phyloP scores from a whole-genome alignment of 176 grass and related monocot genomes.

The Bromus sterilis region DNA sequence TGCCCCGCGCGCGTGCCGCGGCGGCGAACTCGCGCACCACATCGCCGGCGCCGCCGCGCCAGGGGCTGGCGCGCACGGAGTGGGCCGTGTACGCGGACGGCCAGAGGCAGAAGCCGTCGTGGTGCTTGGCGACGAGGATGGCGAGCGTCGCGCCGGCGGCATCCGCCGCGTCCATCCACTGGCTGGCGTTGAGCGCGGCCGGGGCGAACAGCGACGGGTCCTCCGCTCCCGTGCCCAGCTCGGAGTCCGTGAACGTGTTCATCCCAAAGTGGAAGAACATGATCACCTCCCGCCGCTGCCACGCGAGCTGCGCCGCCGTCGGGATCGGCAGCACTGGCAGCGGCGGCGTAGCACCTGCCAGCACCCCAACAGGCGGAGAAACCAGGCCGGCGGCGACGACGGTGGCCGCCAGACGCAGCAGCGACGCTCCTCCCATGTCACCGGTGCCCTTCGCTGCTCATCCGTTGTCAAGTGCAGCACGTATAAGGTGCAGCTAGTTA shows the following conservation, averaged over 20 bases:
- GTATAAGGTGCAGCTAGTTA: too few relatives aligned
- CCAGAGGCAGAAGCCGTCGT: conserved; percentile 97
- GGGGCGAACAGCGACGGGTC: conserved; percentile 47
- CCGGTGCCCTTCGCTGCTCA: neutral
- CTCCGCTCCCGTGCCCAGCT: conserved; percentile 74
- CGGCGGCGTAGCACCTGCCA: conserved; percentile 30
- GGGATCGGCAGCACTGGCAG: conserved; percentile 62
- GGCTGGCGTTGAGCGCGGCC: conserved; percentile 33
- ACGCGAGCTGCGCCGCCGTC: conserved; percentile 60
- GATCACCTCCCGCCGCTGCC: conserved; percentile 89
- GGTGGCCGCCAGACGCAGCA: neutral
- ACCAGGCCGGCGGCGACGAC: neutral
- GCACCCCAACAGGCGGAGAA: neutral
- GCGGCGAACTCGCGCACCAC: conserved; percentile 49
- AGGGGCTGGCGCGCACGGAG: conserved; percentile 59
- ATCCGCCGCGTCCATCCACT: conserved; percentile 71
- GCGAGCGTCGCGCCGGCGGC: conserved; percentile 47
- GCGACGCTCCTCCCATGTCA: neutral
- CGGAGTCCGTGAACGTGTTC: conserved; percentile 92
- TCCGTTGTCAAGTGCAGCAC: neutral
- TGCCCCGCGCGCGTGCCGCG: conserved; percentile 22
- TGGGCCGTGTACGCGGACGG: conserved; percentile 68
- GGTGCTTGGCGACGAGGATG: conserved; percentile 94
- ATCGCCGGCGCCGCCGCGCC: conserved; percentile 60
- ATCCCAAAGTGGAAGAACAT: conserved; percentile 98